phyloP scores from a whole-genome alignment of 1,284 basidiomycete genomes.

The Boletellus deceptivus region DNA sequence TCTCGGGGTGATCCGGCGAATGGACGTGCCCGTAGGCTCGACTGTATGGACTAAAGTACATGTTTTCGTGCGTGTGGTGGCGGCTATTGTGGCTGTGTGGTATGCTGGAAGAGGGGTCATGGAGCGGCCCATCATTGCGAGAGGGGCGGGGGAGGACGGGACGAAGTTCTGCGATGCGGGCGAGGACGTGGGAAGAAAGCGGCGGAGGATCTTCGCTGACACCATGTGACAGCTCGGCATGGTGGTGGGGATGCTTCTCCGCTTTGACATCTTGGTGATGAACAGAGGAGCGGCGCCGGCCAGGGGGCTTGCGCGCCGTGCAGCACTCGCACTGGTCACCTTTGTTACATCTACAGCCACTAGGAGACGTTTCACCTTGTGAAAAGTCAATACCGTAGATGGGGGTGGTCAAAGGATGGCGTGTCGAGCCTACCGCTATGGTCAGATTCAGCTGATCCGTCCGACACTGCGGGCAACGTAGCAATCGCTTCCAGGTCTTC shows the following conservation, averaged over 20 bases:
- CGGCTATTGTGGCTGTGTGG: constrained; percentile 38
- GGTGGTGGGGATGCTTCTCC: constrained; percentile 25
- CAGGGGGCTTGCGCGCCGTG: constrained; percentile 36
- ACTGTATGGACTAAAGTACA: constrained; percentile 59
- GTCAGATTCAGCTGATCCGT: constrained; percentile 49
- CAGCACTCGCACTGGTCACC: constrained; percentile 58
- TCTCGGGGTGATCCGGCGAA: constrained; percentile 31
- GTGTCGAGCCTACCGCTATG: constrained; percentile 41
- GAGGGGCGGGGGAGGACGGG: constrained; percentile 53
- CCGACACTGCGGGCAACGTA: constrained; percentile 41
- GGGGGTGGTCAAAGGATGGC: constrained; percentile 29
- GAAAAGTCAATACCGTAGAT: constrained; percentile 36
- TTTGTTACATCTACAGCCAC: constrained; percentile 45
- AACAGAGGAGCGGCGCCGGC: constrained; percentile 32
- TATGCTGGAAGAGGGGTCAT: constrained; percentile 41
- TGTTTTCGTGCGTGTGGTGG: constrained; percentile 44
- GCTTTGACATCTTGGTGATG: constrained; percentile 30
- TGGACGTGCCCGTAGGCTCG: constrained; percentile 53
- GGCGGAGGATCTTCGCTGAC: constrained; percentile 11
- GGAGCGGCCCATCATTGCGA: constrained; percentile 35
- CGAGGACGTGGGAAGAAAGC: constrained; percentile 43
- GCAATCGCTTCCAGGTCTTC: constrained; percentile 62
- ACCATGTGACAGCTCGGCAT: constrained; percentile 13
- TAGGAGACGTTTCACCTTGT: constrained; percentile 42
- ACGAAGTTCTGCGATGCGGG: constrained; percentile 54